A percentile compares a stretch with the other conserved stretches of the same genome.
Evolutionary conservation across 345 rosid species (phyloP).

Genomic region (Populus pruinosa): DNA sequence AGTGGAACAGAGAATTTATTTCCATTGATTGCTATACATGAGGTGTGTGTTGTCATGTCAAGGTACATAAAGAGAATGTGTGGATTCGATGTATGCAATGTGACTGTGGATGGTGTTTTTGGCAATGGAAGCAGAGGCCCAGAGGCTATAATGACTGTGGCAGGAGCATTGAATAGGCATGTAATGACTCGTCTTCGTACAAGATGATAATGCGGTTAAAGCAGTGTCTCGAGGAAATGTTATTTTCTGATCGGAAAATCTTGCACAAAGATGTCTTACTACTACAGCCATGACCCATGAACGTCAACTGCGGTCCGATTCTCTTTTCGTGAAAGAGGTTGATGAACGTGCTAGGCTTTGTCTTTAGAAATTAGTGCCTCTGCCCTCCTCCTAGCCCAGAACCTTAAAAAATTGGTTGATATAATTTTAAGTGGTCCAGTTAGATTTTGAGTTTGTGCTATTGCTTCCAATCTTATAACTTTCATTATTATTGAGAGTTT

Average conservation of each 20-base stretch:
- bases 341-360: too few species aligned
- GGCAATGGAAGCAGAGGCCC: background rate
- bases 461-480: too few species aligned
- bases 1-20: background rate
- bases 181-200: background rate
- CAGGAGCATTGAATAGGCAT: conserved; percentile 1
- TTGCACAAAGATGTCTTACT: background rate
- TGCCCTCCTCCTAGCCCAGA: too few species aligned
- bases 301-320: too few species aligned
- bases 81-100: background rate
- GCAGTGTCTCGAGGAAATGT: background rate
- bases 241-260: too few species aligned
- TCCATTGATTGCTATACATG: background rate
- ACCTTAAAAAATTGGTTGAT: too few species aligned
- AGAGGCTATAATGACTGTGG: background rate
- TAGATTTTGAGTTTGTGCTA: too few species aligned
- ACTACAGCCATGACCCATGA: background rate
- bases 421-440: too few species aligned
- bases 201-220: background rate
- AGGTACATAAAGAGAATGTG: conserved; percentile 3
- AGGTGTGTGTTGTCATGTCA: conserved; percentile 6
- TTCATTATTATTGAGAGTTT: too few species aligned
- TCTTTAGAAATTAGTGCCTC: too few species aligned
- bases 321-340: background rate
- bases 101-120: background rate